Base-by-base conservation (phyloP, 2,329 filamentous ascomycete species). In the Graphilbum fragrans region DNA sequence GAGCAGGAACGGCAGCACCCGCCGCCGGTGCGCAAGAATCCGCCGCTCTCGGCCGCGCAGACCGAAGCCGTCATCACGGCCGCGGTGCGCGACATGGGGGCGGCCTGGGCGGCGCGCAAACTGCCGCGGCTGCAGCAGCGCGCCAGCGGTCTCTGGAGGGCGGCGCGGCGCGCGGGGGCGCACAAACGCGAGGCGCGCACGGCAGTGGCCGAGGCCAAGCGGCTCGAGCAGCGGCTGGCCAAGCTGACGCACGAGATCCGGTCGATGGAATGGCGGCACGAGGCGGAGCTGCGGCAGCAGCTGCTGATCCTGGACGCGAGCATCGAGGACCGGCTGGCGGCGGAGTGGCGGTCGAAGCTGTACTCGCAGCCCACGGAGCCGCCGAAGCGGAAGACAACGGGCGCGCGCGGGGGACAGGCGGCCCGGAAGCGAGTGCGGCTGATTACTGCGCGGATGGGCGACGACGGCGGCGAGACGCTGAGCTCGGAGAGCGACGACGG, bases 221-320 rank as follows among this genome's bases (percentile, higher is more conserved):
- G 55, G 4, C 61, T 73, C 17, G 58, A 69, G 12, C 45, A 51
- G 2, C 75, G 80, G 10, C 63, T 90, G 23, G 53, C 56, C n/a
- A 76, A 69, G 37, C 57, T 77, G 16, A 66, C 66, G 10, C 51
- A 64, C 2, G 67, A 75, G 18, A 73, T 86, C 27, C 47, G 55
- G 2, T 21, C 36, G 1, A 60, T 69, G 16, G 54, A 64, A 23
- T 86, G 79, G 72, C 55, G 59, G 11, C 71, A 62, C 8, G 60
- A 63, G 19, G 51, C 58, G 1, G 66, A 77, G 14, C 54, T 92
- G 14, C 60, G 65, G 21, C 61, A 58, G 6, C 72, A 77, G 50
- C 77, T 77, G 38, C 58, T 61, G 11, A 69, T 62, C 29, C 61
- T 94, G 41, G 77, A 90, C 45, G 62, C 66, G 5, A 86, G 69